Base-by-base conservation (phyloP, 257 asterid species). In the Linaria vulgaris region DNA sequence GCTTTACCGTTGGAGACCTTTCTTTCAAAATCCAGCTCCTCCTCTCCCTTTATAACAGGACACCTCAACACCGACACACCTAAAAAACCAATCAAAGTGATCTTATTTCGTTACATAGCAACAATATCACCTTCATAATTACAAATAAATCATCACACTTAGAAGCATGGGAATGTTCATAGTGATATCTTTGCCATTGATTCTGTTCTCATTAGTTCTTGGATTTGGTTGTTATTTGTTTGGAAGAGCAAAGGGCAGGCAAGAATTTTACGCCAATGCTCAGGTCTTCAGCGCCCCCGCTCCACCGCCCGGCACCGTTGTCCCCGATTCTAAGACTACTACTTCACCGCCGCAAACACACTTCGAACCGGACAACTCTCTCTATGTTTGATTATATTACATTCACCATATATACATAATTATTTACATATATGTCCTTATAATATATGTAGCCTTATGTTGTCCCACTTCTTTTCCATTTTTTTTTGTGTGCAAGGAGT, bases 141-240 rank as follows among this genome's bases (percentile, higher is more conserved):
- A n/a, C n/a, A n/a, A n/a, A n/a, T n/a, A n/a, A n/a, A n/a, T n/a
- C n/a, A n/a, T n/a, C n/a, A n/a, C n/a, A n/a, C n/a, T n/a, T n/a
- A n/a, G n/a, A n/a, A n/a, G 69, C 51, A 91, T 88, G 98, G 95
- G 96, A 34, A 84, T 88, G 98, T 90, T 86, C 17, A 83, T 91
- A 14, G 96, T 91, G 66, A 34, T 88, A 22, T 88, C 96, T 50
- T 67, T 91, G 61, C 98, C 98, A 15, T 71, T 91, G 60, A 86
- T 88, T 62, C 66, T 88, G 49, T 86, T 91, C 57, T 84, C 94
- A 0, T 31, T 91, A 0, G 62, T 86, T 37, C 76, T 88, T 6
- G 98, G 96, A 9, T 86, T 91, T 23, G 98, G 98, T 2, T 91
- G 98, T 70, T 91, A 79, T 59, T 63, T 88, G 31, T 73, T 84